Percentiles rank a stretch among this genome's conserved stretches.
Conservation (phyloP, 2,329 filamentous ascomycete species). For the Mollisia scopiformis region DNA sequence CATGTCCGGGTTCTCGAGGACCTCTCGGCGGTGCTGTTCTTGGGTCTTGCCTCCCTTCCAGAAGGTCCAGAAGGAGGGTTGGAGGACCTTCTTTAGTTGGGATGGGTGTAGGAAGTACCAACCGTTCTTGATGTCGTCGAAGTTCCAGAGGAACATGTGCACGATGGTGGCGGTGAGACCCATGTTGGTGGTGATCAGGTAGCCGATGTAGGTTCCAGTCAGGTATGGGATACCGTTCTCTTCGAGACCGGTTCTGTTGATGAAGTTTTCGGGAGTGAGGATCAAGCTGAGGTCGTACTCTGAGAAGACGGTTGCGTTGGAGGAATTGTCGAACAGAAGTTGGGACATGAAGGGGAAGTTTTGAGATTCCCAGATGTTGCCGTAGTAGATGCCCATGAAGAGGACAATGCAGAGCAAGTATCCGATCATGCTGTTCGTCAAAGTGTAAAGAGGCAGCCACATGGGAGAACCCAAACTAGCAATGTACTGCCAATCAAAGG, state of each 20-base stretch:
- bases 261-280: conserved; percentile 41
- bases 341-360: conserved; percentile 48
- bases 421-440: conserved; percentile 38
- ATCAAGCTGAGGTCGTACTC: conserved; percentile 47
- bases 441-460: conserved; percentile 38
- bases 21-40: conserved; percentile 20
- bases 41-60: conserved; percentile 13
- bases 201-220: conserved; percentile 42
- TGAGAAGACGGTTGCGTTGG: conserved; percentile 40
- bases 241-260: conserved; percentile 40
- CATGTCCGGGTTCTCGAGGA: conserved; percentile 19
- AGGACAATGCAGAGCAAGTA: conserved; percentile 37
- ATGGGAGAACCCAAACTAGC: conserved; percentile 25
- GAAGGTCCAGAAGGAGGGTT: conserved; percentile 32
- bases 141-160: conserved; percentile 46
- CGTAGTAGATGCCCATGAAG: conserved; percentile 45
- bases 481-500: conserved; percentile 49
- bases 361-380: conserved; percentile 44
- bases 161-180: conserved; percentile 49
- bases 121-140: conserved; percentile 41
- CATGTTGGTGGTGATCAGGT: conserved; percentile 48
- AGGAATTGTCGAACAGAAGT: conserved; percentile 41
- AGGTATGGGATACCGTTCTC: conserved; percentile 46
- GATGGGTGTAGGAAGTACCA: conserved; percentile 35
- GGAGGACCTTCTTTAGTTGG: conserved; percentile 16